Evolutionary conservation across 225 moss, liverwort and hornwort genomes (phyloP).

Genomic region (Antitrichia curtipendula): DNA sequence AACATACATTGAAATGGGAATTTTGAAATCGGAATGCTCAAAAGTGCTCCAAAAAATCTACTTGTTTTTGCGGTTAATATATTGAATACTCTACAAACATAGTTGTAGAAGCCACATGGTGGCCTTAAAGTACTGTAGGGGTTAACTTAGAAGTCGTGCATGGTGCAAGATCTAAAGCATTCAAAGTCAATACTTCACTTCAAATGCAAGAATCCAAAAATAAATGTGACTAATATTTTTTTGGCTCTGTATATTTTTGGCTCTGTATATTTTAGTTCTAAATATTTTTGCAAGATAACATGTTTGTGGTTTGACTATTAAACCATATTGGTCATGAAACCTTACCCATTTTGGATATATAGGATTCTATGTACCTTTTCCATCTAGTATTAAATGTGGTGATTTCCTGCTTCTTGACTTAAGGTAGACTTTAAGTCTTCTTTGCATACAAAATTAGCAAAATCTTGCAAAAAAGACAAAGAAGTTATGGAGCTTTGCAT

Average conservation of each 20-base stretch:
- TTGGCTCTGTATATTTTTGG: too few relatives aligned
- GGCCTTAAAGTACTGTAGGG: too few relatives aligned
- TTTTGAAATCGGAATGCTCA: too few relatives aligned
- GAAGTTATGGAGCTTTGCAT: neutral
- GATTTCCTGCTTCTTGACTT: neutral
- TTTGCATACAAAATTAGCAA: fast-evolving
- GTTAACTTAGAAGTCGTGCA: neutral
- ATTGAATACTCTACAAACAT: too few relatives aligned
- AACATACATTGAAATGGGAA: too few relatives aligned
- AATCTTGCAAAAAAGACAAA: neutral
- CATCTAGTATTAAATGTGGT: fast-evolving
- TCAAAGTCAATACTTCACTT: neutral
- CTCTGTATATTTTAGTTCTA: too few relatives aligned
- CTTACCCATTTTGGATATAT: neutral
- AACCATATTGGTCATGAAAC: neutral
- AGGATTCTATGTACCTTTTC: neutral
- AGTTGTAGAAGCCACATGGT: too few relatives aligned
- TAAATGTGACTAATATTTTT: too few relatives aligned
- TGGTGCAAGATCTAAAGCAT: neutral
- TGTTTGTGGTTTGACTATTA: too few relatives aligned
- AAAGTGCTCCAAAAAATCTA: too few relatives aligned
- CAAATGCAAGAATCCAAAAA: neutral
- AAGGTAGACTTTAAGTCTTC: neutral
- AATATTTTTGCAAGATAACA: too few relatives aligned
- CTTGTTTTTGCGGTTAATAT: too few relatives aligned